Conservation (phyloP, 1,284 basidiomycete genomes). For the Ustilago trichophora region DNA sequence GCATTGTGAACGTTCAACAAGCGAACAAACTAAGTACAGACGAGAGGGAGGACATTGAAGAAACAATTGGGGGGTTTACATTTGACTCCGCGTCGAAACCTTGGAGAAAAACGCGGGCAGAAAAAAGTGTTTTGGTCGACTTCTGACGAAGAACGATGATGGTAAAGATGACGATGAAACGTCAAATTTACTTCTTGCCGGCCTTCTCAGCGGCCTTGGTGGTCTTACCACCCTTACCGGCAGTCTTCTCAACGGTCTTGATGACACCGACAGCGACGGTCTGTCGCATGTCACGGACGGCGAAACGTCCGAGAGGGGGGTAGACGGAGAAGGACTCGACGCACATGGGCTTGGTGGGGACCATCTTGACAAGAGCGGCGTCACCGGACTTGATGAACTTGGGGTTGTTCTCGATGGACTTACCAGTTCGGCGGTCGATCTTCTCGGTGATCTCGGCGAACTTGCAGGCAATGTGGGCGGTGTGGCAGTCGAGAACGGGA, state of each 20-base stretch:
- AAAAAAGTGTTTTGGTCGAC: neutral
- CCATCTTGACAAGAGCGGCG: slow-evolving; percentile 93
- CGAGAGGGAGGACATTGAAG: neutral
- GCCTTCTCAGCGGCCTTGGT: slow-evolving; percentile 96
- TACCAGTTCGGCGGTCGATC: slow-evolving; percentile 95
- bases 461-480: slow-evolving; percentile 98
- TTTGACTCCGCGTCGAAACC: slow-evolving; percentile 43
- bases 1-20: neutral
- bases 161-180: neutral
- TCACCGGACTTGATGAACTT: slow-evolving; percentile 80
- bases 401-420: slow-evolving; percentile 84
- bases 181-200: slow-evolving; percentile 60
- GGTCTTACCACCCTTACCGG: slow-evolving; percentile 71
- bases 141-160: no score
- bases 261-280: slow-evolving; percentile 87
- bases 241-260: slow-evolving; percentile 70
- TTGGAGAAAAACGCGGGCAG: slow-evolving; percentile 24
- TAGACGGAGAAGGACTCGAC: slow-evolving; percentile 97
- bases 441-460: slow-evolving; percentile 98
- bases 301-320: slow-evolving; percentile 98
- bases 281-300: slow-evolving; percentile 71
- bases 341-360: slow-evolving; percentile 97
- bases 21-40: slow-evolving; percentile 4
- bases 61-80: slow-evolving; percentile 15
- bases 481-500: slow-evolving; percentile 65